Evolutionary conservation across 2,329 filamentous ascomycete genomes (phyloP), one percentile per base, ranked within the genome.

Genomic region (Cladosporium sp.): DNA sequence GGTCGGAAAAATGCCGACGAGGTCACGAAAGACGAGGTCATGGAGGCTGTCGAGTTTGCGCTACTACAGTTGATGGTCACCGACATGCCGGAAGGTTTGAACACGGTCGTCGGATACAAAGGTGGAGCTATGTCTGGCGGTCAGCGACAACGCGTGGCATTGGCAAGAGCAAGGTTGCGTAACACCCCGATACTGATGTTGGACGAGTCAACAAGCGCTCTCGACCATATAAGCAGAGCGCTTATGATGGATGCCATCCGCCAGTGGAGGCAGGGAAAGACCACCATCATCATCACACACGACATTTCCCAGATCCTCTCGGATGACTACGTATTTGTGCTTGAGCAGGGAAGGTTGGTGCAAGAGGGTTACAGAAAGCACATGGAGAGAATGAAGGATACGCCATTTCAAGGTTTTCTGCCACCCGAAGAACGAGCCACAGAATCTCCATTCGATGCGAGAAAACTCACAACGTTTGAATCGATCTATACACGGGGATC

Each of bases 221-320:
- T 97, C 8, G 92, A 97, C 59, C 80, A 83, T n/a, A 74, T 78
- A 8, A 91, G 79, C 50, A 79, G 84, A 53, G 70, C 70, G 0
- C 67, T 83, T 11, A 78, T 95, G 32, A 84, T 95, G 75, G 79
- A 86, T 36, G 80, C 83, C 0, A 84, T 96, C 46, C 78, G 88
- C 7, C 62, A 77, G 16, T 96, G 90, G 92, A 78, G 93, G 18
- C 72, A 70, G 30, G 84, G 79, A 0, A 93, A 88, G 64, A 96
- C 91, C 0, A 97, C 92, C 0, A 87, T 97, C 45, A 82, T 97
- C 57, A 92, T 97, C 59, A 96, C 93, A 0, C 92, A 97, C 61
- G 89, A 97, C 56, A 78, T 93, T 27, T 78, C 81, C 0, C 86
- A 92, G 57, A 92, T 97, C 8, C 66, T 71, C 4, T 70, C 80